Evolutionary conservation across 495 filamentous ascomycete species (phyloP).

Genomic region (Xylaria longipes): DNA sequence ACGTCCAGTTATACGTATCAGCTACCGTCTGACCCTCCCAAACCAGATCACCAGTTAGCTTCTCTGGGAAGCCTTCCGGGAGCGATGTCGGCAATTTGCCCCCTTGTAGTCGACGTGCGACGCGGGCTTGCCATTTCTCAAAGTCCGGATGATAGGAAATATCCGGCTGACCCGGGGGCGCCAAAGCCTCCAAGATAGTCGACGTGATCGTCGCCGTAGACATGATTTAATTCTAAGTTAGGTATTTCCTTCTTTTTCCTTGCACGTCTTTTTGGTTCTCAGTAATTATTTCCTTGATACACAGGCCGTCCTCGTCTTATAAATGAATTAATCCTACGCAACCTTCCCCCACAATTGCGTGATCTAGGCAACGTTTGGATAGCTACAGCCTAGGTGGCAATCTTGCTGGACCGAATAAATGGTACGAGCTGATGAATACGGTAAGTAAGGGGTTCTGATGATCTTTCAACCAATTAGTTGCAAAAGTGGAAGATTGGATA

Average conservation of each 20-base stretch:
- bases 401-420: not conserved
- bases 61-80: slow-evolving; percentile 58
- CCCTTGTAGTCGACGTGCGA: slow-evolving; percentile 48
- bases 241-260: not conserved
- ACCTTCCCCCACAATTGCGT: slow-evolving; percentile 24
- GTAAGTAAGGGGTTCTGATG: not conserved
- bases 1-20: slow-evolving; percentile 59
- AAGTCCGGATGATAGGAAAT: slow-evolving; percentile 64
- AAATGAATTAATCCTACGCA: slow-evolving; percentile 13
- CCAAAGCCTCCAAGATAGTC: slow-evolving; percentile 28
- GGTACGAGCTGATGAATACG: not conserved
- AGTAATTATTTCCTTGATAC: not conserved
- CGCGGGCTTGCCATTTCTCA: slow-evolving; percentile 61
- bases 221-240: slow-evolving; percentile 26
- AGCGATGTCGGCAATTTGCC: slow-evolving; percentile 51
- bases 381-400: not conserved
- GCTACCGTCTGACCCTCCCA: slow-evolving; percentile 64
- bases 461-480: not conserved
- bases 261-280: not conserved
- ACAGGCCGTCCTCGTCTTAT: not conserved
- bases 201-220: slow-evolving; percentile 32
- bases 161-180: slow-evolving; percentile 50
- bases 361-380: not conserved
- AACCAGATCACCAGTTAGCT: slow-evolving; percentile 57
- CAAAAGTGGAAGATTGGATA: slow-evolving; percentile 2